Conservation (phyloP, 1,284 basidiomycete species). For the Malassezia equina region DNA sequence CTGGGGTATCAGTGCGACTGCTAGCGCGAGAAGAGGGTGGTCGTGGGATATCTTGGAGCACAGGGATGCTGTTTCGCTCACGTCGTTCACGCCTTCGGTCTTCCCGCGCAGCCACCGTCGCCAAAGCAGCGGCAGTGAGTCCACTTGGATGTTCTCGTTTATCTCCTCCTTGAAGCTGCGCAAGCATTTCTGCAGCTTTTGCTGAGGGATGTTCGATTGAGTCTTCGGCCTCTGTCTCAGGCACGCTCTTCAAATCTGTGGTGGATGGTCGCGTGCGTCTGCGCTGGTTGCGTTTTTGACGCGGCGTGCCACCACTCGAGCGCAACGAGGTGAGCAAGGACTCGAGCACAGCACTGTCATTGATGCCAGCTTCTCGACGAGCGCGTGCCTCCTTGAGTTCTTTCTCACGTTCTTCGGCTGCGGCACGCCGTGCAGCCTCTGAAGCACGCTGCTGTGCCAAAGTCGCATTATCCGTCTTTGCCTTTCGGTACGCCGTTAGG, state of each 20-base stretch:
- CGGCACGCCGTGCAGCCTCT: slow-evolving; percentile 41
- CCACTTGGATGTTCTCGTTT: neutral
- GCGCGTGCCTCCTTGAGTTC: slow-evolving; percentile 38
- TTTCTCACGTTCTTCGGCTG: slow-evolving; percentile 40
- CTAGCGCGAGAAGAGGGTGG: neutral
- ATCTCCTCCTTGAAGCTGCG: slow-evolving; percentile 33
- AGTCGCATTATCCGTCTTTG: slow-evolving; percentile 38
- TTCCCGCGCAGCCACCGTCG: slow-evolving; percentile 8
- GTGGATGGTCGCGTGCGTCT: neutral
- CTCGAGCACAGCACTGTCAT: slow-evolving; percentile 44
- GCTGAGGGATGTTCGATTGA: slow-evolving; percentile 25
- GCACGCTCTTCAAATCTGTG: neutral
- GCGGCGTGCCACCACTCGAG: slow-evolving; percentile 36
- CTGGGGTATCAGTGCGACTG: slow-evolving; percentile 8
- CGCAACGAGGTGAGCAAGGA: slow-evolving; percentile 40
- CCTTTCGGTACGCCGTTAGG: slow-evolving; percentile 42
- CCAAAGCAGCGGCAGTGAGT: neutral
- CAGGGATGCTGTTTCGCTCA: slow-evolving; percentile 10
- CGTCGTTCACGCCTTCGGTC: slow-evolving; percentile 14
- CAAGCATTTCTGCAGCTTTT: slow-evolving; percentile 39
- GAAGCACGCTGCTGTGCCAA: slow-evolving; percentile 40
- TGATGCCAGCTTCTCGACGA: slow-evolving; percentile 40
- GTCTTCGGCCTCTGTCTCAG: neutral
- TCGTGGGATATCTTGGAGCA: slow-evolving; percentile 2
- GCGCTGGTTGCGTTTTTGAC: slow-evolving; percentile 34